Evolutionary conservation across 495 filamentous ascomycete genomes (phyloP), one percentile per base, ranked within the genome.

Genomic region (Aspergillus hancockii): DNA sequence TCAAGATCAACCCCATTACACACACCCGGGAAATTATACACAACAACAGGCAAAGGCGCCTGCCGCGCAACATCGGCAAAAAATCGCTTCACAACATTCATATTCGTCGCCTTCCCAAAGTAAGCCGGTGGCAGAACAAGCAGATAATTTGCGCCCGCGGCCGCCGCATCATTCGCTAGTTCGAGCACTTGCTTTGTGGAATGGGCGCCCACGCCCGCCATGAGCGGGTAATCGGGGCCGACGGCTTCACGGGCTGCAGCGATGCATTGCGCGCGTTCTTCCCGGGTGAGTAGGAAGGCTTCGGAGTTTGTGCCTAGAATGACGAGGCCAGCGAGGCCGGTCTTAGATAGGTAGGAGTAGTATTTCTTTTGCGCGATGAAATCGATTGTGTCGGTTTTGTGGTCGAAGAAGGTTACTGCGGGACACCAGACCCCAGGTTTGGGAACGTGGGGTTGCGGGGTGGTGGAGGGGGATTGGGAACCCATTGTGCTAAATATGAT

Each of bases 1-100:
- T 88, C 84, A 31, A 90, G 64, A 59, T 91, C 88, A 0, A 91
- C 74, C 13, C 87, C 87, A 59, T 90, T 90, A 68, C 85, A 88
- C 13, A 90, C 87, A 5, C 79, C 86, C 0, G 87, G 87, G 73
- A 90, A 90, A 63, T 90, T 90, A 66, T 90, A 90, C 7, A 90
- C 63, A 7, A 91, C 77, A 40, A 90, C 77, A 0, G 85, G 86
- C 12, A 90, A 65, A 8, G 80, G 71, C 8, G 66, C 70, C 50
- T 75, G 67, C 12, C 58, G 61, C 5, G 83, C 84, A 0, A 91
- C 77, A 23, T 88, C 82, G 21, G 69, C 73, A 58, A 81, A 91
- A 69, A 90, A 91, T 6, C 68, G 71, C 58, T 79, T 76, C 4
- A 91, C 75, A 32, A 89, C 85, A 49, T 72, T 70, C 41, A 72